Base-by-base conservation (phyloP, 2,329 filamentous ascomycete species). In the Scytalidium sp. region DNA sequence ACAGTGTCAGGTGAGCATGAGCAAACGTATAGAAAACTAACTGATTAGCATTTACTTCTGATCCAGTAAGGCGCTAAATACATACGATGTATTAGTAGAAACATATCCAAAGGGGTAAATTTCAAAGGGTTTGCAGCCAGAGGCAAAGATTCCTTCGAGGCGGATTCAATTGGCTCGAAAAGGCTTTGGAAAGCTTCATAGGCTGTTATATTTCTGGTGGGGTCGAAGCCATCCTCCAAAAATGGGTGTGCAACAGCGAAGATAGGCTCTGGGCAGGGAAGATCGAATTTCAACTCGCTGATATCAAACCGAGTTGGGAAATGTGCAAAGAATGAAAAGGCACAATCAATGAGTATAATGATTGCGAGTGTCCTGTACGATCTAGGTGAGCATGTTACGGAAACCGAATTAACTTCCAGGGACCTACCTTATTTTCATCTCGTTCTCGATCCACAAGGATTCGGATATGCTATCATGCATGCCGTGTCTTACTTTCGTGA, bases 271-370 rank as follows among this genome's bases (percentile, higher is more conserved):
- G 69, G 62, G 47, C 68, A 72, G 3, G 70, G 70, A n/a, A 75
- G 60, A 20, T 74, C 71, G 47, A 66, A 71, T 46, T 71, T 65
- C 52, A 74, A 62, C 54, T 75, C 72, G 10, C 61, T 62, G 19
- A 67, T 59, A 0, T 63, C 63, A 10, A 74, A 51, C 5, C 71
- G 70, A 40, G 67, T 70, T 0, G 72, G 72, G 47, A 69, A 73
- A 43, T 75, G 74, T 32, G 70, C 67, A 50, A 67, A 75, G 51
- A 75, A 74, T 2, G 63, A 66, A 49, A 74, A 71, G 10, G 72
- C 71, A 45, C 66, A 71, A 54, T 75, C 72, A 9, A 75, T 58
- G 3, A 71, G 60, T n/a, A 75, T 65, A 3, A 68, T 62, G 39
- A 60, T 65, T 32, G 73, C 67, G 3, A 69, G 67, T 15, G 71